Evolutionary conservation across 352 stramenopile species (phyloP), one percentile per base, ranked within the genome.

Genomic region (Phytophthora pseudosyringae): DNA sequence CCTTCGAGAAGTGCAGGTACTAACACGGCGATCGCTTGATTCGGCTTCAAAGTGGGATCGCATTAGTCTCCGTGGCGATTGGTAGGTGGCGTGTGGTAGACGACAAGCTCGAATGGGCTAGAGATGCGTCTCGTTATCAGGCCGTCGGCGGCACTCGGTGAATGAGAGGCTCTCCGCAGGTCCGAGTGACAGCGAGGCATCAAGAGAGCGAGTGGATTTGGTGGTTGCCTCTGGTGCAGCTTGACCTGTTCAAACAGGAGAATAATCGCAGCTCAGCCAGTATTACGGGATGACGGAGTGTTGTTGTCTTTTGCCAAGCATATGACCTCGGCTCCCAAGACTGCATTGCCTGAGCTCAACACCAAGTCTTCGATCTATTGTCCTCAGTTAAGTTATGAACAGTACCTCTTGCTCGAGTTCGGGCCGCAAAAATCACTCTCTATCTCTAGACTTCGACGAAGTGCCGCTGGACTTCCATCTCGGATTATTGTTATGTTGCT

Each of bases 101-200:
- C n/a, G n/a, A 52, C 52, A 59, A 25, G 28, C 25, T 18, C 0
- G 26, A 35, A 56, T 58, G 48, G 33, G 48, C 49, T 16, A 71
- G 38, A 69, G 53, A 69, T 58, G 52, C 36, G 52, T n/a, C 33
- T 64, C 39, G 40, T 56, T 70, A 59, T 64, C 61, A 64, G 38
- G 51, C 10, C 9, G 16, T 43, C 18, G 36, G 8, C 36, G 15
- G 12, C 28, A 43, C 18, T 47, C 15, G n/a, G 5, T 52, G 48
- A 57, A 68, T 54, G 36, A 11, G n/a, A 62, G 5, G 18, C 33
- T 28, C 12, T 25, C 10, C 16, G 28, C 18, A 46, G 4, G 1
- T 18, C 4, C 3, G 9, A 33, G 36, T 63, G 60, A 68, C 52
- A 57, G 15, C 52, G 18, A 26, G 8, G 44, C 52, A 68, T 68